Percentiles rank a stretch among this genome's conserved stretches.
phyloP scores from a whole-genome alignment of 176 grass and related monocot genomes.

The Triticum urartu region DNA sequence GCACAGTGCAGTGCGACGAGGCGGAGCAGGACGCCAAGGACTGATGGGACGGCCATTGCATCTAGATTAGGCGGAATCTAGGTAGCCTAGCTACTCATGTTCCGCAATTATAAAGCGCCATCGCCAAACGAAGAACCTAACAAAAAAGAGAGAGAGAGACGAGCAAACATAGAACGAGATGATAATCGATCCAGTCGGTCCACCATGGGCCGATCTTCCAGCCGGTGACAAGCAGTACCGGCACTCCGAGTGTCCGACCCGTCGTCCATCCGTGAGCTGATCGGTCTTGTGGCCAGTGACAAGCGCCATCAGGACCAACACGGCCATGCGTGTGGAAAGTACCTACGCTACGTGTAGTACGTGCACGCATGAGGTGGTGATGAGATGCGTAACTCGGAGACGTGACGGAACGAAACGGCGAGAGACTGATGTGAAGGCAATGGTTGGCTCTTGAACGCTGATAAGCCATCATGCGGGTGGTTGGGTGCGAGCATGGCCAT shows the following conservation, averaged over 20 bases:
- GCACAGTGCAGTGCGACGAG: background rate
- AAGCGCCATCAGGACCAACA: no score
- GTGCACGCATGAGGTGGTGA: no score
- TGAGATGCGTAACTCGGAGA: no score
- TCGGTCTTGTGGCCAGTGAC: no score
- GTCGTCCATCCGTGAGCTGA: no score
- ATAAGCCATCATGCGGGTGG: no score
- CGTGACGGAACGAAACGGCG: no score
- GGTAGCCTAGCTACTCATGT: background rate
- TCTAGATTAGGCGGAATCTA: slow-evolving; percentile 35
- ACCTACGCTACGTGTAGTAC: no score
- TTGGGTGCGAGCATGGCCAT: no score
- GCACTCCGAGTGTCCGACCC: background rate
- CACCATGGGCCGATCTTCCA: background rate
- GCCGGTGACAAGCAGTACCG: background rate
- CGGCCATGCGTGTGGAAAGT: no score
- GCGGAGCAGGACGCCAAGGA: background rate
- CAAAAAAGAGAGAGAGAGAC: background rate
- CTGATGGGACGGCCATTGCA: slow-evolving; percentile 9
- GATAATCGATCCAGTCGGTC: background rate
- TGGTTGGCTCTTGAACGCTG: no score
- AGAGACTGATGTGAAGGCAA: no score
- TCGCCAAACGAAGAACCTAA: background rate
- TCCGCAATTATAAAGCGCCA: background rate
- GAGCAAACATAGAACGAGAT: background rate